A percentile compares a stretch with the other conserved stretches of the same genome.
Conservation (phyloP, 345 rosid species). For the Moringa oleifera region DNA sequence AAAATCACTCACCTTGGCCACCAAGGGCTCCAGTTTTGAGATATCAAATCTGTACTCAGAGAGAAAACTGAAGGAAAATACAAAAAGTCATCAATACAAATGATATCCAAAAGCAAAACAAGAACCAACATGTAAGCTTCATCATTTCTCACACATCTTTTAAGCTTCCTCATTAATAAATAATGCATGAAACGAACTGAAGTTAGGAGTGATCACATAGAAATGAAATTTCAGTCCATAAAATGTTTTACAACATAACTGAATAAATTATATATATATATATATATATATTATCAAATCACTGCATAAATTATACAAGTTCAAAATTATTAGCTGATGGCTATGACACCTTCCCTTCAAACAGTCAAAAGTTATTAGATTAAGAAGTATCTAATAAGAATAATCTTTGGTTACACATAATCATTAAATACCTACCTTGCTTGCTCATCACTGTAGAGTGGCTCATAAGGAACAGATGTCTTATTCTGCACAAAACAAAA, state of each 20-base stretch:
- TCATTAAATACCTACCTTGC: constrained; percentile 51
- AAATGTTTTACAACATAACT: neutral
- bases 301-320: too few species aligned
- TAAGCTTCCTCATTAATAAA: neutral
- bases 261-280: too few species aligned
- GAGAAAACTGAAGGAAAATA: constrained; percentile 52
- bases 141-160: neutral
- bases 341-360: too few species aligned
- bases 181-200: too few species aligned
- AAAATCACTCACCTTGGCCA: constrained; percentile 69
- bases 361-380: too few species aligned
- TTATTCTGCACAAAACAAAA: constrained; percentile 52
- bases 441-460: constrained; percentile 83
- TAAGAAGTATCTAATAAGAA: too few species aligned
- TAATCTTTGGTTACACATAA: neutral
- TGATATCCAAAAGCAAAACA: constrained; percentile 4
- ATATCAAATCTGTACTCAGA: constrained; percentile 79
- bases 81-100: constrained; percentile 4
- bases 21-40: constrained; percentile 90
- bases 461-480: constrained; percentile 74
- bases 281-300: too few species aligned
- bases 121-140: neutral
- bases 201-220: neutral
- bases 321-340: too few species aligned
- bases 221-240: neutral